Evolutionary conservation across 75 land plant species (phyloP).

Genomic region (Isoetes taiwanensis): DNA sequence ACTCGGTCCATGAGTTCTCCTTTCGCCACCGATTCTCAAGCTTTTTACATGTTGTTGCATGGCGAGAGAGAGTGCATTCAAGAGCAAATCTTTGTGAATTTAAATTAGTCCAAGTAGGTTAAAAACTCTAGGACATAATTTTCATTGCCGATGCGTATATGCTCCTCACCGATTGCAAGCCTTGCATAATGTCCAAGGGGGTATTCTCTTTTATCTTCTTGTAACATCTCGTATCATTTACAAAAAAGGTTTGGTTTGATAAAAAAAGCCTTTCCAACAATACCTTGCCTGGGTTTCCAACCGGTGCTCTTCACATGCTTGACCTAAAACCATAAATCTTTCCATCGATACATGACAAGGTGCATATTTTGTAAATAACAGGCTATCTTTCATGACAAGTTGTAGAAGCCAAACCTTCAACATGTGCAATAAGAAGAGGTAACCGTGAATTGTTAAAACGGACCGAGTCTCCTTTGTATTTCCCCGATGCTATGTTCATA

Average conservation of each 20-base stretch:
- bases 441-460: constrained; percentile 68
- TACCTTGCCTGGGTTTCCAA: constrained; percentile 17
- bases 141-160: constrained; percentile 4
- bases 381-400: too few relatives aligned
- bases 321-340: not conserved
- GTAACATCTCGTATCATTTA: constrained; percentile 7
- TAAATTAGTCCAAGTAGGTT: too few relatives aligned
- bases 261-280: constrained; percentile 17
- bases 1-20: too few relatives aligned
- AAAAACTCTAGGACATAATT: constrained; percentile 18
- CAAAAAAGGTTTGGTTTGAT: constrained; percentile 10
- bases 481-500: constrained; percentile 92
- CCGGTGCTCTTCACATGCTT: constrained; percentile 13
- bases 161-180: constrained; percentile 10
- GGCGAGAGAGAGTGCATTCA: too few relatives aligned
- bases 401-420: too few relatives aligned
- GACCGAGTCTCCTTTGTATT: constrained; percentile 65
- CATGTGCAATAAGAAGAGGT: constrained; percentile 86
- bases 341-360: not conserved
- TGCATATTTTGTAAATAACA: too few relatives aligned
- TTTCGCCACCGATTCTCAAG: too few relatives aligned
- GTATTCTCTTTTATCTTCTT: constrained; percentile 15
- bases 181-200: constrained; percentile 26
- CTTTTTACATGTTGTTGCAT: too few relatives aligned
- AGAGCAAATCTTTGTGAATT: too few relatives aligned